Evolutionary conservation across 176 grass and related monocot genomes (phyloP).

Genomic region (Oropetium thomaeum): DNA sequence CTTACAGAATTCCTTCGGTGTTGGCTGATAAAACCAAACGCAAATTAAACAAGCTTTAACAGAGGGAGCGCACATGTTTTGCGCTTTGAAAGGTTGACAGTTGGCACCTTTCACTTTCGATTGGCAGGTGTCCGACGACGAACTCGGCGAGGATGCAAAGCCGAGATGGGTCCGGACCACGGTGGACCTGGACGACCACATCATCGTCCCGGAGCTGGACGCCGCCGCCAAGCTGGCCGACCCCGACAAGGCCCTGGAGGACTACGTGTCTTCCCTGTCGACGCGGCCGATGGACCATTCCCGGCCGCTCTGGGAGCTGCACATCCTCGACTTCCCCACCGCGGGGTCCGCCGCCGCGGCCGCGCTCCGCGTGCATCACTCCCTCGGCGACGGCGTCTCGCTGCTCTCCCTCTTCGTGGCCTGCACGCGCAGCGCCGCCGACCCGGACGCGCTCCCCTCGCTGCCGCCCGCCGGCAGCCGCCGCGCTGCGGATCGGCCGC

Average conservation of each 20-base stretch:
- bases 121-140: constrained; percentile 43
- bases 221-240: constrained; percentile 17
- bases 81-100: too few relatives aligned
- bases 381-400: constrained; percentile 84
- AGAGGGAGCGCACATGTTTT: too few relatives aligned
- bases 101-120: too few relatives aligned
- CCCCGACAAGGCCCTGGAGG: constrained; percentile 50
- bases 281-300: constrained; percentile 45
- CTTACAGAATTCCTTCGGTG: too few relatives aligned
- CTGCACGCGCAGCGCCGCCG: constrained; percentile 57
- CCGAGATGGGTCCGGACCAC: constrained; percentile 54
- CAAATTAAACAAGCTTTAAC: too few relatives aligned
- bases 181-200: constrained; percentile 62
- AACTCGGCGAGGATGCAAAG: constrained; percentile 21
- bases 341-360: constrained; percentile 50
- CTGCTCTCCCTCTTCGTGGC: constrained; percentile 83
- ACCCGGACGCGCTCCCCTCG: constrained; percentile 48
- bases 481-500: too few relatives aligned
- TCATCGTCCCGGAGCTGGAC: constrained; percentile 61
- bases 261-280: constrained; percentile 74
- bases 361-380: constrained; percentile 75
- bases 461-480: constrained; percentile 6
- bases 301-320: constrained; percentile 81
- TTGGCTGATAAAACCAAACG: too few relatives aligned
- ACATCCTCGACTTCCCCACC: constrained; percentile 85